These are phyloP conservation scores for Trichoderma polysporum DNA, from an alignment of 2,329 filamentous ascomycete genomes.

Conservation along the genomic window DNA sequence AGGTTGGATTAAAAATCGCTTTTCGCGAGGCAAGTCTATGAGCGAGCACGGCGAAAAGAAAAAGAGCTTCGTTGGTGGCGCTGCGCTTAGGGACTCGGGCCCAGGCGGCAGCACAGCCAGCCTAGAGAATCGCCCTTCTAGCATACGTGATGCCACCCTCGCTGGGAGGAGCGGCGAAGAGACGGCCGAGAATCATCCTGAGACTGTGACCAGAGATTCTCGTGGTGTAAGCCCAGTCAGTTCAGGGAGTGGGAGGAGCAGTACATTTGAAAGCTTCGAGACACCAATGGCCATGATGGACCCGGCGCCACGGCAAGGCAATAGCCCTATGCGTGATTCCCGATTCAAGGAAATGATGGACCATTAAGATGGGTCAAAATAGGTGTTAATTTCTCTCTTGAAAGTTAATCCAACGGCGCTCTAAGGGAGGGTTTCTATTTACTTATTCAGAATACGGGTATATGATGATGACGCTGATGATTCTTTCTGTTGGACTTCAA, in stretches of 20 bases:
- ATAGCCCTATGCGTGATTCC: slow-evolving; percentile 57
- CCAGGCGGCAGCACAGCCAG: slow-evolving; percentile 47
- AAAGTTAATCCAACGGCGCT: background rate
- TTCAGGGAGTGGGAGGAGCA: slow-evolving; percentile 8
- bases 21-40: slow-evolving; percentile 45
- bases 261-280: slow-evolving; percentile 31
- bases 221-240: slow-evolving; percentile 40
- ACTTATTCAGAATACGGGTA: background rate
- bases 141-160: slow-evolving; percentile 49
- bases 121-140: slow-evolving; percentile 42
- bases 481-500: background rate
- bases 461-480: background rate
- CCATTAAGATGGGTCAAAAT: slow-evolving; percentile 23
- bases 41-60: slow-evolving; percentile 39
- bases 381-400: background rate
- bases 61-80: slow-evolving; percentile 52
- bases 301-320: slow-evolving; percentile 38
- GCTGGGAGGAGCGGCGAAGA: slow-evolving; percentile 38
- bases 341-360: slow-evolving; percentile 59
- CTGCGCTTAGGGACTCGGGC: slow-evolving; percentile 44
- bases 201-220: slow-evolving; percentile 29
- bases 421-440: background rate
- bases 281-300: slow-evolving; percentile 41
- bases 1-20: slow-evolving; percentile 56
- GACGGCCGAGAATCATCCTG: slow-evolving; percentile 24